Conservation (phyloP, 1,139 yeast species). For the Entelexis sorbosivorans region DNA sequence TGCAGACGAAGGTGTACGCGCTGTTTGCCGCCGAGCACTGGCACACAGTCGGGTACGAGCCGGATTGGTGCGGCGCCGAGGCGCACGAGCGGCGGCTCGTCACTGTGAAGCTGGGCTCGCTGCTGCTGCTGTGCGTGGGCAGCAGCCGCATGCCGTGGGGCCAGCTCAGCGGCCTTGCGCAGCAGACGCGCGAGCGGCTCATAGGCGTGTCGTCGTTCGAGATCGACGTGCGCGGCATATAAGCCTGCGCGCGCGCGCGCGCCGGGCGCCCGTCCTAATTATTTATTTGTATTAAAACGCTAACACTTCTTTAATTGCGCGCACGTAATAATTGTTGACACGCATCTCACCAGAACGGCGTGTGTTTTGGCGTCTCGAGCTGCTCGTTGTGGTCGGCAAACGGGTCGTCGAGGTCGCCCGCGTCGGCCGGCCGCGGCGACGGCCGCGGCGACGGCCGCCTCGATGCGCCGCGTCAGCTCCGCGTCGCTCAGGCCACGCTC, state of each 20-base stretch:
- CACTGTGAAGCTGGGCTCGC: neutral
- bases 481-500: conserved; percentile 14
- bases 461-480: conserved; percentile 9
- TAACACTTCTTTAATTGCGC: too few relatives aligned
- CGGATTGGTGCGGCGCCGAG: conserved; percentile 21
- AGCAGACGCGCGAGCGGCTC: neutral
- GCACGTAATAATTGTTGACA: neutral
- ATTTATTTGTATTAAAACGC: neutral
- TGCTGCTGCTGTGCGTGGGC: conserved; percentile 18
- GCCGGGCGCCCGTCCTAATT: neutral
- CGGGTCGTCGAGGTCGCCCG: conserved; percentile 37
- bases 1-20: conserved; percentile 19
- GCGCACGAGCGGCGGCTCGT: conserved; percentile 16
- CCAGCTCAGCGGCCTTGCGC: conserved; percentile 5
- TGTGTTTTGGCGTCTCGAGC: conserved; percentile 25
- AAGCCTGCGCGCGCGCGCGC: neutral
- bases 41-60: conserved; percentile 4
- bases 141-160: conserved; percentile 18
- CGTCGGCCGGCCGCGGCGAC: neutral
- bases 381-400: conserved; percentile 56
- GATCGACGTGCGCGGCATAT: neutral
- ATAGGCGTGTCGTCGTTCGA: neutral
- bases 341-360: conserved; percentile 25
- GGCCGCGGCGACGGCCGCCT: too few relatives aligned
- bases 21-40: conserved; percentile 19